Evolutionary conservation across 371 early-diverging fungal species (phyloP).

Genomic region (Mortierella sp.): DNA sequence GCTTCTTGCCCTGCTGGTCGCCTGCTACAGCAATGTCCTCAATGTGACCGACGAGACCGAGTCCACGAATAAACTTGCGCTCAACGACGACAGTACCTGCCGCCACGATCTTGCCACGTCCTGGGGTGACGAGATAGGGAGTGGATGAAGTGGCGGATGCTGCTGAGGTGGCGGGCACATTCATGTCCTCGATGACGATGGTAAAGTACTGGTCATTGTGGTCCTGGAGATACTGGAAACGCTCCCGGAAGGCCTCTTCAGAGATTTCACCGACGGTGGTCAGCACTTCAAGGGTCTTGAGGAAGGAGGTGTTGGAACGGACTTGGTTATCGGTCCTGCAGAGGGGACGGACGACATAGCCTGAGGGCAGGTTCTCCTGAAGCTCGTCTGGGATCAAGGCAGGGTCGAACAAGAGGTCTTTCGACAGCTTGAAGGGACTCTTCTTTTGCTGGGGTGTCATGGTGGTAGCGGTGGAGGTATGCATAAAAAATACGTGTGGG

Average conservation of each 20-base stretch:
- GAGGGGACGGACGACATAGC: conserved; percentile 87
- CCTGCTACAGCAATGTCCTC: conserved; percentile 95
- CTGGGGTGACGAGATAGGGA: conserved; percentile 38
- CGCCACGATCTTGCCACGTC: conserved; percentile 78
- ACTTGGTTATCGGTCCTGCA: conserved; percentile 77
- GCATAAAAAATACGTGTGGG: neutral
- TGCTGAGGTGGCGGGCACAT: conserved; percentile 38
- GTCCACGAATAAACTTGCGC: conserved; percentile 93
- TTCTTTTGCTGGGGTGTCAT: conserved; percentile 20
- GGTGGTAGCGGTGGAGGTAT: neutral
- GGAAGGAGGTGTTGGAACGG: conserved; percentile 67
- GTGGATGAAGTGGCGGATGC: conserved; percentile 33
- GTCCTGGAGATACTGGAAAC: conserved; percentile 41
- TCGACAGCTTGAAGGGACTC: conserved; percentile 45
- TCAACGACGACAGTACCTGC: conserved; percentile 96
- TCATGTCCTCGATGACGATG: conserved; percentile 84
- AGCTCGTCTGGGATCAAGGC: conserved; percentile 81
- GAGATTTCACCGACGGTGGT: conserved; percentile 46
- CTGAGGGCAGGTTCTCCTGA: conserved; percentile 75
- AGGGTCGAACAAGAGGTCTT: conserved; percentile 73
- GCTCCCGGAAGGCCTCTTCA: conserved; percentile 29
- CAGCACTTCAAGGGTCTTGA: conserved; percentile 54
- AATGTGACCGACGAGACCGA: conserved; percentile 88
- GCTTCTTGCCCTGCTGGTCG: conserved; percentile 92
- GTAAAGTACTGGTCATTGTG: conserved; percentile 74